Evolutionary conservation across 768 basidiomycete genomes (phyloP).

Genomic region (Suillus fuscotomentosus): DNA sequence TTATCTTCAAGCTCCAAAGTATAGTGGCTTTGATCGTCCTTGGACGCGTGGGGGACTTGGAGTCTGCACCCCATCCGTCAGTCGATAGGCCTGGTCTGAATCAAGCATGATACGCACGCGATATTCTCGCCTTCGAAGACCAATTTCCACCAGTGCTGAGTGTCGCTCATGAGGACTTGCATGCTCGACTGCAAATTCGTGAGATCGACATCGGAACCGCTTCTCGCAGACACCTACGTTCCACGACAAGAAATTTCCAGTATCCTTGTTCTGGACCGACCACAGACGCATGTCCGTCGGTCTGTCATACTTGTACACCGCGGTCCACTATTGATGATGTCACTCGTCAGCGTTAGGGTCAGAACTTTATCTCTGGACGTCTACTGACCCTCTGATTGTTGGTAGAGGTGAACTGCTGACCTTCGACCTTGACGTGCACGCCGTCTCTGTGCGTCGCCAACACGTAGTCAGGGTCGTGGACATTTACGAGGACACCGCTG

Average conservation of each 20-base stretch:
- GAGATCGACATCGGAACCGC: not conserved
- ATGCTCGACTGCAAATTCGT: not conserved
- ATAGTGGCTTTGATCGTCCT: too few relatives aligned
- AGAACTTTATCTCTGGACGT: not conserved
- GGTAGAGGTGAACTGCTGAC: accelerated
- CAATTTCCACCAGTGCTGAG: not conserved
- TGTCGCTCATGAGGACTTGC: not conserved
- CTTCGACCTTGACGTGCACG: not conserved
- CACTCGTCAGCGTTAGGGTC: not conserved
- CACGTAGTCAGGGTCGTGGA: not conserved
- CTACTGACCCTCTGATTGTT: not conserved
- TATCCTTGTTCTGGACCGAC: not conserved
- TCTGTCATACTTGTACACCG: not conserved
- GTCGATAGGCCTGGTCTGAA: not conserved
- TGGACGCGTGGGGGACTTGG: not conserved
- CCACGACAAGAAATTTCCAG: not conserved
- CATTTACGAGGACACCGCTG: not conserved
- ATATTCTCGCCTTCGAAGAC: accelerated
- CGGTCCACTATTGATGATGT: not conserved
- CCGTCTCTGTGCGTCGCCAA: not conserved
- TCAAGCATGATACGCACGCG: not conserved
- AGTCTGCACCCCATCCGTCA: not conserved
- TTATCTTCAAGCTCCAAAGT: not conserved
- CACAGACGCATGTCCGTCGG: accelerated
- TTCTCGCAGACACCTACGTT: not conserved